A percentile compares a stretch with the other conserved stretches of the same genome.
Conservation (phyloP, 1,284 basidiomycete species). For the Fomitopsis betulina region DNA sequence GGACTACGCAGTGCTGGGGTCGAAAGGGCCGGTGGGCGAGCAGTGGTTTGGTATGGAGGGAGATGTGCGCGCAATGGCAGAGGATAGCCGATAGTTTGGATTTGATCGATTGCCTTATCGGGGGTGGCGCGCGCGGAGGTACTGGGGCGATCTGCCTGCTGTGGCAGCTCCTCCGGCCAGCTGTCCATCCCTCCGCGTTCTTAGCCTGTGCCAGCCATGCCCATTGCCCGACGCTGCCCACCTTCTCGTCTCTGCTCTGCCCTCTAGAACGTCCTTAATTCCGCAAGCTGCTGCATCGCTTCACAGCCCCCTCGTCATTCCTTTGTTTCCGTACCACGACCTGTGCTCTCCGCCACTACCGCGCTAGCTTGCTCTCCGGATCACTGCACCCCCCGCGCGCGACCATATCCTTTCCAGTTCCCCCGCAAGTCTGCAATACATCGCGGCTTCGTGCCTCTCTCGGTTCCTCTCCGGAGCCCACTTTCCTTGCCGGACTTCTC, state of each 20-base stretch:
- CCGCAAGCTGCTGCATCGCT: background rate
- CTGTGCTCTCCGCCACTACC: conserved; percentile 2
- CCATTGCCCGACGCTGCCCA: background rate
- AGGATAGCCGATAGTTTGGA: background rate
- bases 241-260: background rate
- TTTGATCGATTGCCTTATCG: background rate
- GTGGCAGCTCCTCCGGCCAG: background rate
- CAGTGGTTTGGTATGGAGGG: background rate
- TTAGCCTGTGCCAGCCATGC: background rate
- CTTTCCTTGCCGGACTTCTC: conserved; percentile 4
- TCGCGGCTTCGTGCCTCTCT: conserved; percentile 5
- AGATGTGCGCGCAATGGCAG: background rate
- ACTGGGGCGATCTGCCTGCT: conserved; percentile 8
- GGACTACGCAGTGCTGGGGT: background rate
- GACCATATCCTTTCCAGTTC: background rate
- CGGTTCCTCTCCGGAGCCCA: conserved; percentile 7
- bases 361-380: conserved; percentile 1
- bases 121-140: conserved; percentile 1
- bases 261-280: background rate
- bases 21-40: background rate
- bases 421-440: background rate
- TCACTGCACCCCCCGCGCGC: conserved; percentile 3
- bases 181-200: background rate
- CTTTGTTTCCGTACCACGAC: background rate
- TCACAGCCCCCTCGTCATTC: background rate